Conservation (phyloP, 2,329 filamentous ascomycete species). For the Lasiodiplodia citricola region DNA sequence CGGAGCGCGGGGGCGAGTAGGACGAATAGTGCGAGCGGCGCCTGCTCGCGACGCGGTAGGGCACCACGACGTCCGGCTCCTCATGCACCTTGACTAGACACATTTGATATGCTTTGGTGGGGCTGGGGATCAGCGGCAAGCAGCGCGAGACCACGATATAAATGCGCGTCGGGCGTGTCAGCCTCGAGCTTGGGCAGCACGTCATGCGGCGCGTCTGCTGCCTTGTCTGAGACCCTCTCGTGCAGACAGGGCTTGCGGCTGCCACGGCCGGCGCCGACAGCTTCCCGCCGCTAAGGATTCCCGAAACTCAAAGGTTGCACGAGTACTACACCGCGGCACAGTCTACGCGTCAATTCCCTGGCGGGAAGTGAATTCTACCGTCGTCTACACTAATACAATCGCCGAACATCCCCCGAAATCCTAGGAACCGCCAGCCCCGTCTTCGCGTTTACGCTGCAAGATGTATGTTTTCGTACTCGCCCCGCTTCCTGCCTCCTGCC, state of each 20-base stretch:
- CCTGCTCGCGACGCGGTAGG: slow-evolving; percentile 41
- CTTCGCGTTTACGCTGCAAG: neutral
- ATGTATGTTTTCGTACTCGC: neutral
- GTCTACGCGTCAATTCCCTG: too few species aligned
- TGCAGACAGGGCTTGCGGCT: too few species aligned
- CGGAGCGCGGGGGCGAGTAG: slow-evolving; percentile 35
- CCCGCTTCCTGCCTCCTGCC: neutral
- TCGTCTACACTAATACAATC: too few species aligned
- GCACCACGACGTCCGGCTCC: slow-evolving; percentile 46
- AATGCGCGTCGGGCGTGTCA: neutral
- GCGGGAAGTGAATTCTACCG: too few species aligned
- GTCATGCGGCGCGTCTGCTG: neutral
- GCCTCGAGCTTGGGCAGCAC: neutral
- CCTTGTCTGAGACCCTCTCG: neutral
- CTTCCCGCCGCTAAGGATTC: too few species aligned
- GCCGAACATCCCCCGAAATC: too few species aligned
- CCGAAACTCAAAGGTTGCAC: neutral
- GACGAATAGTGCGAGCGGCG: slow-evolving; percentile 34
- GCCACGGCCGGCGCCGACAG: too few species aligned
- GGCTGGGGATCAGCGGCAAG: neutral
- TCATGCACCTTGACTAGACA: slow-evolving; percentile 54
- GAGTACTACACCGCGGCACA: too few species aligned
- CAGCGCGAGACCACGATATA: neutral
- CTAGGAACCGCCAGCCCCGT: neutral
- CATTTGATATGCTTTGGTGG: slow-evolving; percentile 37